A percentile compares a stretch with the other conserved stretches of the same genome.
Conservation (phyloP, 148 eudicot species). For the Camellia lanceoleosa region DNA sequence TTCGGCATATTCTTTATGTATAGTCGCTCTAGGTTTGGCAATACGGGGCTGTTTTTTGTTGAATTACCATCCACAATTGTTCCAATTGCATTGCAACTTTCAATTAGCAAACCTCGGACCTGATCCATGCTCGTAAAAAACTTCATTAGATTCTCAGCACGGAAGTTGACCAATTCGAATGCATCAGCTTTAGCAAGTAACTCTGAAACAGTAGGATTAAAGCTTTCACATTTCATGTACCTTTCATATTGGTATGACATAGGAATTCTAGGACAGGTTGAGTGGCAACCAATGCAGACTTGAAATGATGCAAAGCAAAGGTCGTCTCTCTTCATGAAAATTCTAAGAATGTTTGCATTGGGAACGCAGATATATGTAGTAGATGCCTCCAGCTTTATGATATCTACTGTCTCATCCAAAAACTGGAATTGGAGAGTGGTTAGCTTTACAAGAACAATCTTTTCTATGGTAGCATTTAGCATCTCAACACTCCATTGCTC, state of each 20-base stretch:
- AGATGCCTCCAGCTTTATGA: slow-evolving; percentile 15
- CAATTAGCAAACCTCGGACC: slow-evolving; percentile 2
- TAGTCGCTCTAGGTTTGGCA: slow-evolving; percentile 6
- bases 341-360: background rate
- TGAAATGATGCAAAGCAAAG: slow-evolving; percentile 12
- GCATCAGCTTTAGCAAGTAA: slow-evolving; percentile 14
- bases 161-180: slow-evolving; percentile 16
- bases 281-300: slow-evolving; percentile 12
- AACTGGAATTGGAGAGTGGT: slow-evolving; percentile 11
- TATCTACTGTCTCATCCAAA: slow-evolving; percentile 5
- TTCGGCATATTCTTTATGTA: background rate
- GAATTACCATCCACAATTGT: background rate
- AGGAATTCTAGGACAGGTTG: slow-evolving; percentile 4
- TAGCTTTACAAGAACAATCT: background rate
- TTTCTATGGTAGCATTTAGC: background rate
- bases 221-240: slow-evolving; percentile 11
- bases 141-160: background rate
- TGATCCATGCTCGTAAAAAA: slow-evolving; percentile 1
- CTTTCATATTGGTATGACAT: slow-evolving; percentile 9
- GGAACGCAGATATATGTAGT: slow-evolving; percentile 7
- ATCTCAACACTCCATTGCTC: background rate
- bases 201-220: background rate
- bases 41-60: background rate
- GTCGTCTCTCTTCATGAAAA: background rate
- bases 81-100: background rate